Percentiles rank a stretch among this genome's conserved stretches.
Evolutionary conservation across 331 rosid genomes (phyloP).

Genomic region (Rhamnella rubrinervis): DNA sequence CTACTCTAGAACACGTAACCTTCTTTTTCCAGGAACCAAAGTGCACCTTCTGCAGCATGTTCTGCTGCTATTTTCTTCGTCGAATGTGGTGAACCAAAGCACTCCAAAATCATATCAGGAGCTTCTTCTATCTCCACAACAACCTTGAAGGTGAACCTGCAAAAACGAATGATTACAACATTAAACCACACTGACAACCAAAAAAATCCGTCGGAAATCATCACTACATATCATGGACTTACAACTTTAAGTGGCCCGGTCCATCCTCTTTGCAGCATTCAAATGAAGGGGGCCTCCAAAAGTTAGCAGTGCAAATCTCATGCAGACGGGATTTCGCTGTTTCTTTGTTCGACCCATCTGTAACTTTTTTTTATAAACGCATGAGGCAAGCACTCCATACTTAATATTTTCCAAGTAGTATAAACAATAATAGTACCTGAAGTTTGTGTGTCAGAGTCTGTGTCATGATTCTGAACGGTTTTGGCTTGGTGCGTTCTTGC

Average conservation of each 20-base stretch:
- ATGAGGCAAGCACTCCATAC: constrained; percentile 8
- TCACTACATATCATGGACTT: constrained; percentile 38
- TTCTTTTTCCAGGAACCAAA: constrained; percentile 63
- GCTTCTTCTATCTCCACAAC: constrained; percentile 59
- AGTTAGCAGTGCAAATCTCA: constrained; percentile 62
- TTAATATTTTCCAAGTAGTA: constrained; percentile 9
- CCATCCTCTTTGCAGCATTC: constrained; percentile 83
- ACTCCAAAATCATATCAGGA: constrained; percentile 46
- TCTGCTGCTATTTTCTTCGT: constrained; percentile 81
- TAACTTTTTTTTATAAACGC: constrained; percentile 17
- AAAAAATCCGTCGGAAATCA: neutral
- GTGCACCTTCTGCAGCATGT: constrained; percentile 79
- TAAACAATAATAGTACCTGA: constrained; percentile 45
- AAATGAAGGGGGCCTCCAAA: constrained; percentile 69
- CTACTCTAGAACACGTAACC: constrained; percentile 29
- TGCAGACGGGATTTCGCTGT: constrained; percentile 63
- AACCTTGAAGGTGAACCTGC: constrained; percentile 72
- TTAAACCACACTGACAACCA: neutral
- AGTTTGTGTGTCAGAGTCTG: constrained; percentile 23
- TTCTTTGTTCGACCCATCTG: constrained; percentile 36
- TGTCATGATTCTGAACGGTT: constrained; percentile 27
- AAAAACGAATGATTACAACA: constrained; percentile 1
- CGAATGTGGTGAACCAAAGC: constrained; percentile 42
- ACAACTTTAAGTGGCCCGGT: constrained; percentile 71
- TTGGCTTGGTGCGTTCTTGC: constrained; percentile 3